phyloP scores from a whole-genome alignment of 495 filamentous ascomycete genomes.

The Aspergillus nidulans region DNA sequence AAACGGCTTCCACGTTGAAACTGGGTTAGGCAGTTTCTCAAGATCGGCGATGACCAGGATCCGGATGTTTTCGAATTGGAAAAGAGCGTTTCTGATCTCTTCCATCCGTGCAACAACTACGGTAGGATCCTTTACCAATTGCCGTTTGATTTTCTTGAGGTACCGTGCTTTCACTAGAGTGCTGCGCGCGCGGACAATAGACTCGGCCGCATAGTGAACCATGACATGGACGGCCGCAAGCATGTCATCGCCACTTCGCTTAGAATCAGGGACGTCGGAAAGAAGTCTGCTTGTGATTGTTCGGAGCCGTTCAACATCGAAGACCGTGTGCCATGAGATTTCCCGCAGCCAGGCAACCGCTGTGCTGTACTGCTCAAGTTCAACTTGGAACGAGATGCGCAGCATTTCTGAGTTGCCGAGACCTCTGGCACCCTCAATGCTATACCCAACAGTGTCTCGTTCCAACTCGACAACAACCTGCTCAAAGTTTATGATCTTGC shows the following conservation, averaged over 20 bases:
- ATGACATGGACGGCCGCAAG: constrained; percentile 69
- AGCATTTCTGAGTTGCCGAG: constrained; percentile 77
- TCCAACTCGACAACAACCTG: constrained; percentile 86
- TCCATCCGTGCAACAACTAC: constrained; percentile 71
- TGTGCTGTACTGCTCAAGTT: constrained; percentile 79
- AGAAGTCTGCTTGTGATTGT: constrained; percentile 83
- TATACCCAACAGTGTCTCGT: constrained; percentile 81
- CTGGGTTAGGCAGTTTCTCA: constrained; percentile 68
- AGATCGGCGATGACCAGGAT: constrained; percentile 80
- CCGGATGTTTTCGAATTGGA: constrained; percentile 77
- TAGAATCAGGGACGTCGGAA: constrained; percentile 88
- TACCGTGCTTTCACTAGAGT: constrained; percentile 87
- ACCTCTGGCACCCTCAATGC: constrained; percentile 57
- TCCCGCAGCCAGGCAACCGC: constrained; percentile 81
- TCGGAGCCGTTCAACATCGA: constrained; percentile 75
- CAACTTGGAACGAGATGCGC: constrained; percentile 75
- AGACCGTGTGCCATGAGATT: constrained; percentile 82
- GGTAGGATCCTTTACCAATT: constrained; percentile 67
- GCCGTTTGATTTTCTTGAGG: constrained; percentile 73
- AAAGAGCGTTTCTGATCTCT: constrained; percentile 66
- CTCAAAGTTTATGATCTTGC: constrained; percentile 78
- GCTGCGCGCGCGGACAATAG: constrained; percentile 68
- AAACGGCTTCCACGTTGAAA: constrained; percentile 77
- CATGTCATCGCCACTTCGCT: constrained; percentile 76
- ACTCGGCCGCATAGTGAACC: constrained; percentile 68